phyloP scores from a whole-genome alignment of 768 basidiomycete species.

The Naganishia onofrii region DNA sequence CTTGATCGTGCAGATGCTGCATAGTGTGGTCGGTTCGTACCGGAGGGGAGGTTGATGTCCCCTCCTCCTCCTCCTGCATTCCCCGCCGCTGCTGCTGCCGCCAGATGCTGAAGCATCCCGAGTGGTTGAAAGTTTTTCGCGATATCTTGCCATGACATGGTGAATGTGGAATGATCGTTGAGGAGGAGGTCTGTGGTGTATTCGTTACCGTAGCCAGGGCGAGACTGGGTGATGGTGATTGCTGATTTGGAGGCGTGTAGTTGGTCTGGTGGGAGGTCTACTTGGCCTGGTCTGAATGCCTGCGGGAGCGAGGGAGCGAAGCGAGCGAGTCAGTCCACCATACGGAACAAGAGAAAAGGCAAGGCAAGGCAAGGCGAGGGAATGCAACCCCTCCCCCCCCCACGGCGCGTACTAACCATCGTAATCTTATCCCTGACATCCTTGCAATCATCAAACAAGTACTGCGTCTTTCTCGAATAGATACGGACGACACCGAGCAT shows the following conservation, averaged over 20 bases:
- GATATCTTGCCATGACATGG: conserved; percentile 22
- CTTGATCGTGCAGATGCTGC: conserved; percentile 60
- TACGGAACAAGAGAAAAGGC: conserved; percentile 12
- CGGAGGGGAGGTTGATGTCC: conserved; percentile 87
- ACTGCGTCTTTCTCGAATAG: conserved; percentile 96
- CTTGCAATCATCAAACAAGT: conserved; percentile 94
- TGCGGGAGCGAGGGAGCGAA: conserved; percentile 43
- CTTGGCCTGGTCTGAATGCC: conserved; percentile 92
- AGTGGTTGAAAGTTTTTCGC: conserved; percentile 52
- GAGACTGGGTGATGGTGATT: conserved; percentile 70
- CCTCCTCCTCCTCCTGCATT: too few species aligned
- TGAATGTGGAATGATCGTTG: conserved; percentile 13
- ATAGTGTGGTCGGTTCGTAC: conserved; percentile 65
- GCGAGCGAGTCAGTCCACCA: too few species aligned
- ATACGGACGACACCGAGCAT: conserved; percentile 95
- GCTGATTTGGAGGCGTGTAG: conserved; percentile 79
- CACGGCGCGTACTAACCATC: conserved; percentile 62
- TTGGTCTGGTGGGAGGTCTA: conserved; percentile 95
- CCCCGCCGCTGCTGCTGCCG: too few species aligned
- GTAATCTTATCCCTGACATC: conserved; percentile 93
- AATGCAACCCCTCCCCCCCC: too few species aligned
- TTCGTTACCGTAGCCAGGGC: not conserved
- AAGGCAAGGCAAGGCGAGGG: too few species aligned
- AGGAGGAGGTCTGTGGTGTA: conserved; percentile 8
- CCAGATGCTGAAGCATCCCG: conserved; percentile 73